A percentile compares a stretch with the other conserved stretches of the same genome.
Evolutionary conservation across 768 basidiomycete species (phyloP).

Genomic region (Galerina marginata): DNA sequence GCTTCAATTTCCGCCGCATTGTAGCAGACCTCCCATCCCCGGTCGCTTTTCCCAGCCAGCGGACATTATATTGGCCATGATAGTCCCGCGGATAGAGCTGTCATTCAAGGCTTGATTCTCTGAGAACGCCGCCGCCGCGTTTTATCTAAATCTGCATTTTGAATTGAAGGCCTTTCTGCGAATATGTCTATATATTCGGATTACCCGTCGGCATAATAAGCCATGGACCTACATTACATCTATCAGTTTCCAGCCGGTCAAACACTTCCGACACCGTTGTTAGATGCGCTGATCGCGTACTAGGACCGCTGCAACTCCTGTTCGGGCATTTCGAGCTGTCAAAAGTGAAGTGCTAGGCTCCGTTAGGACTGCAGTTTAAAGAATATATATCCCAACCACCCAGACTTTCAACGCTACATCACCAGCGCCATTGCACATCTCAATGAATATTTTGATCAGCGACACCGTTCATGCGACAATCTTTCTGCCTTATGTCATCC

Average conservation of each 20-base stretch:
- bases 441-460: constrained; percentile 8
- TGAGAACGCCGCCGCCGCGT: constrained; percentile 28
- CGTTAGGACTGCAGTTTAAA: background rate
- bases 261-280: constrained; percentile 13
- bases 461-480: constrained; percentile 1
- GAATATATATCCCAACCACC: constrained; percentile 12
- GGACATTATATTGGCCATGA: background rate
- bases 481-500: constrained; percentile 6
- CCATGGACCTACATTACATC: constrained; percentile 3
- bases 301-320: constrained; percentile 3
- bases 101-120: constrained; percentile 26
- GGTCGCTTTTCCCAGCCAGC: constrained; percentile 3
- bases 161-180: background rate
- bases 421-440: constrained; percentile 8
- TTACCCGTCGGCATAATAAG: background rate
- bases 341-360: constrained; percentile 13
- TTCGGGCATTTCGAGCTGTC: constrained; percentile 11
- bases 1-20: background rate
- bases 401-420: background rate
- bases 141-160: constrained; percentile 15
- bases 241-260: constrained; percentile 6
- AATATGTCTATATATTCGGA: constrained; percentile 1
- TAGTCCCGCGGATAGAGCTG: constrained; percentile 30
- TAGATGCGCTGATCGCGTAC: constrained; percentile 12
- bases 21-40: background rate